Percentiles rank a stretch among this genome's conserved stretches.
These are phyloP conservation scores for Aspergillus baeticus DNA, from an alignment of 495 filamentous ascomycete genomes.

Conservation along the genomic window DNA sequence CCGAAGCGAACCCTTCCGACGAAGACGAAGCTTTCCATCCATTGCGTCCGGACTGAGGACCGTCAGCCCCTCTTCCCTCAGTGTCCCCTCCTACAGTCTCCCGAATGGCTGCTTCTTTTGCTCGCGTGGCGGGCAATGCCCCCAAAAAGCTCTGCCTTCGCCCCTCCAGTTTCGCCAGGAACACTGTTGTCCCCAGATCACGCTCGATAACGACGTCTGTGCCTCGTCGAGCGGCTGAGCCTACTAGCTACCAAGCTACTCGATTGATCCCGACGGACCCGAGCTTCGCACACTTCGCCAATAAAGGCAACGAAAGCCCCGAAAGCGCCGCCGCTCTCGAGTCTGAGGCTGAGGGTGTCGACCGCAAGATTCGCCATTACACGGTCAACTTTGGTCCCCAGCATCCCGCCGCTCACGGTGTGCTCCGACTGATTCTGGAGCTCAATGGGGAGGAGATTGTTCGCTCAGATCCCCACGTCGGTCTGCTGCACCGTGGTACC, in stretches of 20 bases:
- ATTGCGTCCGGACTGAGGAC: conserved; percentile 46
- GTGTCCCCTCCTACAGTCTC: conserved; percentile 24
- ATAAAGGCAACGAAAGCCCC: conserved; percentile 42
- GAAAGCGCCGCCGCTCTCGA: conserved; percentile 47
- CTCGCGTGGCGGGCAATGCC: conserved; percentile 61
- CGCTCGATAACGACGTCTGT: conserved; percentile 70
- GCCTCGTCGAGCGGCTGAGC: conserved; percentile 59
- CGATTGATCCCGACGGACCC: conserved; percentile 59
- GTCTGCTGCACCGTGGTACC: conserved; percentile 92
- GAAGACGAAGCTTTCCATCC: conserved; percentile 39
- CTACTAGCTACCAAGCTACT: conserved; percentile 57
- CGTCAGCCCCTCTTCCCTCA: conserved; percentile 27
- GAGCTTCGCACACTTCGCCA: conserved; percentile 50
- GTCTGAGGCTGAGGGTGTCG: conserved; percentile 51
- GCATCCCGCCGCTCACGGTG: conserved; percentile 97
- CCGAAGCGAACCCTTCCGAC: conserved; percentile 30
- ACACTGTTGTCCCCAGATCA: conserved; percentile 40
- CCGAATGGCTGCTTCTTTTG: conserved; percentile 66
- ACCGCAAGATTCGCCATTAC: conserved; percentile 95
- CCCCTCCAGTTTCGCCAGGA: conserved; percentile 41
- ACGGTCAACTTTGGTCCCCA: conserved; percentile 99
- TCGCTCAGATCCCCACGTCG: conserved; percentile 94
- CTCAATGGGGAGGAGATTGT: conserved; percentile 98
- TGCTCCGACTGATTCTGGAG: conserved; percentile 96
- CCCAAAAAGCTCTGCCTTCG: conserved; percentile 64